Evolutionary conservation across 2,329 filamentous ascomycete species (phyloP), one percentile per base, ranked within the genome.

Genomic region (Sodiomyces alkalinus): DNA sequence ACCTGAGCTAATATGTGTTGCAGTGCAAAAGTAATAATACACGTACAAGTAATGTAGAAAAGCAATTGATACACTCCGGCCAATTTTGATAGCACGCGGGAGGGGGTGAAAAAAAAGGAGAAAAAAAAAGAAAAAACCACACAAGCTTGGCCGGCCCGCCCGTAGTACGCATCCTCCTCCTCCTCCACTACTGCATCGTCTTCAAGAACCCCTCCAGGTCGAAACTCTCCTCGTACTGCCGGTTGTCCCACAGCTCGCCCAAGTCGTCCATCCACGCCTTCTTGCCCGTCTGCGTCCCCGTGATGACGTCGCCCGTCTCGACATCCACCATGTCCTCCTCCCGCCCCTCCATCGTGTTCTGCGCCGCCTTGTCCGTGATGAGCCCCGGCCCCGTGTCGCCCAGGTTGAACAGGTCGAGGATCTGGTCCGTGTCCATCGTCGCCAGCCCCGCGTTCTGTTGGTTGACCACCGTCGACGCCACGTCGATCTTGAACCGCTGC

Each of bases 401-500:
- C 6, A 98, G 64, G 42, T 80, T 96, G 63, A 98, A 98, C 26
- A 98, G 69, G 46, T 98, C 90, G 3, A 98, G 69, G 34, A 98
- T 92, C 53, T 98, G 86, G 46, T 96, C 90, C 21, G 92, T 98
- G 52, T 96, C 87, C 90, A 98, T 98, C 10, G 85, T 92, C 27
- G 64, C 78, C 2, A 98, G 59, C 1, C 90, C 90, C 2, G 90
- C 87, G 43, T 98, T 98, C 57, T 98, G 90, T 55, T 98, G 90
- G 51, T 98, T 98, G 39, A 98, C 92, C 5, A 98, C 90, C 0
- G 92, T 98, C 28, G 80, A 92, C 22, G 90, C 92, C 13, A 98
- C 86, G 52, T 98, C 90, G 45, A 98, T 93, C 64, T 98, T 98
- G 75, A 98, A 98, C 28, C 90, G 79, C 71, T 98, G 90, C 32